Base-by-base conservation (phyloP, 208 protist genomes). In the Wallacemonas sp. region DNA sequence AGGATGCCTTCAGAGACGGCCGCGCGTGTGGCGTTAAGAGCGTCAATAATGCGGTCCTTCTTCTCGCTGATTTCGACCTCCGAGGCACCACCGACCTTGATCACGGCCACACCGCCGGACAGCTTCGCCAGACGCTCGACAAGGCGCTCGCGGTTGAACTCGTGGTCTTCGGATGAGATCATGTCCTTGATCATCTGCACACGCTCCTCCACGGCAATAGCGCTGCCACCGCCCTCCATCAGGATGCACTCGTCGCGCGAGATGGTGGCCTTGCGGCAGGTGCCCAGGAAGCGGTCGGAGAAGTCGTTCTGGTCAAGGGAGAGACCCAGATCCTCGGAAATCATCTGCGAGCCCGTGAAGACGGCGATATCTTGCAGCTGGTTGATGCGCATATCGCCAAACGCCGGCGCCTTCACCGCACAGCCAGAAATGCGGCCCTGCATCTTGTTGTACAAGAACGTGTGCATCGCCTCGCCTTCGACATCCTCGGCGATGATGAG, bases 31-130 rank as follows among this genome's bases (percentile, higher is more conserved):
- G 99, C 98, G 78, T 99, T 99, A 6, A 99, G 90, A 6, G 99
- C 98, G 73, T 99, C 99, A 19, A 97, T 95, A 43, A 99, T 96
- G 65, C 98, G 91, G 77, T 99, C 99, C 85, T 99, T 99, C 84
- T 98, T 99, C 82, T 99, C 99, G 72, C 88, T 93, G 8, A 99
- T 99, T 87, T 99, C 98, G 33, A 99, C 97, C 76, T 99, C 98
- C 8, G 94, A 98, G 17, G 96, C 93, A 41, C 99, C 99, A 34
- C 99, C 99, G 30, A 99, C 94, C 69, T 98, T 98, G 66, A 99
- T 93, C 11, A 99, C 94, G 8, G 97, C 97, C 34, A 99, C 97
- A 49, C 87, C 85, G 41, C 87, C 87, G 9, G 78, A 87, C 4
- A 97, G 68, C 70, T 95, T 94, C 32, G 88, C 87, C 4, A 96